Evolutionary conservation across 2,329 filamentous ascomycete genomes (phyloP).

Genomic region (Exserohilum rostratum): DNA sequence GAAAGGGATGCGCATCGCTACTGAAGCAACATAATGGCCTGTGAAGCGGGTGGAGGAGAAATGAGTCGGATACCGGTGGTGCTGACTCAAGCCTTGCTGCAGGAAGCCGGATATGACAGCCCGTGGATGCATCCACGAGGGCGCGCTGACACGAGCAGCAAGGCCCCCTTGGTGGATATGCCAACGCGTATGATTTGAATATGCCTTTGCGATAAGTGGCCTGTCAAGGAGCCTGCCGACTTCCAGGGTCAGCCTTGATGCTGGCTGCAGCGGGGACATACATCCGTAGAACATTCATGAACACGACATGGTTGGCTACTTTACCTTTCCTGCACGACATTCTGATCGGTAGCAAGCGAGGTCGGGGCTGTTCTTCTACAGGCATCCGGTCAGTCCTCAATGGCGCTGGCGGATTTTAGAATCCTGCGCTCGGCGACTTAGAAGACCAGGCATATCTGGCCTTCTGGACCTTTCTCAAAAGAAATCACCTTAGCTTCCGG

Average conservation of each 20-base stretch:
- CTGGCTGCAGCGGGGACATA: not conserved
- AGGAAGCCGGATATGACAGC: not conserved
- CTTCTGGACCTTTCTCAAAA: not conserved
- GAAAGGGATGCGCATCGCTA: slow-evolving; percentile 1
- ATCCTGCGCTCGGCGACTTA: not conserved
- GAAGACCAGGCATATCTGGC: not conserved
- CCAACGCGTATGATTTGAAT: not conserved
- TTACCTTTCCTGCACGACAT: slow-evolving; percentile 6
- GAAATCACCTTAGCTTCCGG: not conserved
- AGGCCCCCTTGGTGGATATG: not conserved
- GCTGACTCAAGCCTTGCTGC: slow-evolving; percentile 7
- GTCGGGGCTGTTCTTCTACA: not conserved
- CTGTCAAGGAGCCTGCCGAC: not conserved
- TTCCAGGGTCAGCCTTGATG: not conserved
- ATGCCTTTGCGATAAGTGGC: not conserved
- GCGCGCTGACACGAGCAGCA: not conserved
- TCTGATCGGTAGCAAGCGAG: slow-evolving; percentile 4
- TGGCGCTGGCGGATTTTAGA: not conserved
- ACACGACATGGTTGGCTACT: slow-evolving; percentile 8
- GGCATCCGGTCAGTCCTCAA: not conserved
- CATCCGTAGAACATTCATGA: not conserved
- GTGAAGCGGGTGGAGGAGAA: not conserved
- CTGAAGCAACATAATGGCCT: not conserved
- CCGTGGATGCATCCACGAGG: slow-evolving; percentile 6
- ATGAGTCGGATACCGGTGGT: not conserved